Evolutionary conservation across 495 filamentous ascomycete genomes (phyloP), one percentile per base, ranked within the genome.

Genomic region (Trichodelitschia bisporula): DNA sequence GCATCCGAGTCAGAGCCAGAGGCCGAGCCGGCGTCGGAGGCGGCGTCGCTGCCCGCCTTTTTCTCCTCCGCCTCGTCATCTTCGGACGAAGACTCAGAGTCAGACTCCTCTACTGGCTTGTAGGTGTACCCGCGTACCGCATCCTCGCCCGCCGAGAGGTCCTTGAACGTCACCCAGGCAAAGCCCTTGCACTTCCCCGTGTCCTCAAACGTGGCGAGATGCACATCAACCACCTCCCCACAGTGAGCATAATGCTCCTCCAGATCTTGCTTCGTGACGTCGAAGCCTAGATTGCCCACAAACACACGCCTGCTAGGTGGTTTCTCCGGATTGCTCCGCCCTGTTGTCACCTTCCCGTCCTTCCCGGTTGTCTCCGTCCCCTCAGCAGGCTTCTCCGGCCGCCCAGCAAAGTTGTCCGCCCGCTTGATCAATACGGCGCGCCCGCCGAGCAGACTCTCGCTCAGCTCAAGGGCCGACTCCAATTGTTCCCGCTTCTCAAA

Each of bases 171-270:
- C 28, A 95, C 68, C 77, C 86, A 95, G 13, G 72, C 83, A 57
- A 77, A 99, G 1, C 86, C 86, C 56, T 93, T 93, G 57, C 89
- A 95, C 55, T 95, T 95, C 16, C 86, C 89, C 23, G 71, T 68
- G 43, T 99, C 89, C 48, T 95, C 79, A 44, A 99, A 99, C 0
- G 83, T 91, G 2, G 89, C 89, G 28, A 91, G 54, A 47, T 84
- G 77, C 38, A 82, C 59, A 51, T 73, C 73, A 19, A 58, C 53
- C 33, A 99, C 60, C 28, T 67, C 62, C 24, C 86, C 86, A 42
- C 83, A 93, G 43, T 68, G 72, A 16, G 52, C 56, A 46, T 89
- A 93, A 45, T 91, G 77, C 36, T 69, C 59, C 35, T 64, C 54
- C 18, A 99, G 53, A 35, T 68, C 62, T 37, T 90, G 79, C 38